phyloP scores from a whole-genome alignment of 2,329 filamentous ascomycete species.

The Xylariaceae sp. region DNA sequence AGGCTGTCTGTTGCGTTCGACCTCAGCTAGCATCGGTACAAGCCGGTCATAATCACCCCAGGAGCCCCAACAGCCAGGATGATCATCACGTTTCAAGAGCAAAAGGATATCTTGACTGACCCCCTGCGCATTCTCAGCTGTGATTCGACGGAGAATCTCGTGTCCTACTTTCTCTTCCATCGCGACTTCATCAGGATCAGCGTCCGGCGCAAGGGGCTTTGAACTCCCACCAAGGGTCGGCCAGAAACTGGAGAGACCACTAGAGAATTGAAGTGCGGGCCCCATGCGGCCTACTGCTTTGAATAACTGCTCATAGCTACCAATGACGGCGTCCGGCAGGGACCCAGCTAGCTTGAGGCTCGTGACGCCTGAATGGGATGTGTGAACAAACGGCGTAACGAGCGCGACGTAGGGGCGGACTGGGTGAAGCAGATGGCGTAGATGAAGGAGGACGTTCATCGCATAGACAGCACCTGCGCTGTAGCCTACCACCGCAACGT shows the following conservation, averaged over 20 bases:
- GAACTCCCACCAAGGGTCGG: constrained; percentile 1
- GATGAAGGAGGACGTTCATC: constrained; percentile 21
- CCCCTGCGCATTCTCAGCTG: constrained; percentile 12
- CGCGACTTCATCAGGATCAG: constrained; percentile 10
- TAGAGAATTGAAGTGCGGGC: constrained; percentile 14
- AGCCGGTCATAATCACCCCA: constrained; percentile 20
- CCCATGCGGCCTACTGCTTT: constrained; percentile 7
- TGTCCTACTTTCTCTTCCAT: constrained; percentile 13
- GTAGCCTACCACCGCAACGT: constrained; percentile 22
- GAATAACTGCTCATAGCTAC: constrained; percentile 11
- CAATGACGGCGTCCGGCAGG: constrained; percentile 16
- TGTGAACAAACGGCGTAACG: constrained; percentile 20
- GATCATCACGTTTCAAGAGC: constrained; percentile 17
- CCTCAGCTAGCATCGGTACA: constrained; percentile 17
- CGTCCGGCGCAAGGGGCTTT: constrained; percentile 6
- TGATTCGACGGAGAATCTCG: constrained; percentile 8
- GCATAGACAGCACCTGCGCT: constrained; percentile 22
- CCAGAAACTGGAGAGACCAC: constrained; percentile 6
- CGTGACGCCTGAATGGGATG: constrained; percentile 16
- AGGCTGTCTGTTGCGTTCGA: constrained; percentile 6
- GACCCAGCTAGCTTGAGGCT: constrained; percentile 9
- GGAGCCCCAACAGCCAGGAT: constrained; percentile 17
- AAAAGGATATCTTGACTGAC: constrained; percentile 18
- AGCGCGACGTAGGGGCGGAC: constrained; percentile 20
- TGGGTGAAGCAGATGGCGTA: constrained; percentile 22